Base-by-base conservation (phyloP, 139 green algal species). In the Chlorella ohadii region DNA sequence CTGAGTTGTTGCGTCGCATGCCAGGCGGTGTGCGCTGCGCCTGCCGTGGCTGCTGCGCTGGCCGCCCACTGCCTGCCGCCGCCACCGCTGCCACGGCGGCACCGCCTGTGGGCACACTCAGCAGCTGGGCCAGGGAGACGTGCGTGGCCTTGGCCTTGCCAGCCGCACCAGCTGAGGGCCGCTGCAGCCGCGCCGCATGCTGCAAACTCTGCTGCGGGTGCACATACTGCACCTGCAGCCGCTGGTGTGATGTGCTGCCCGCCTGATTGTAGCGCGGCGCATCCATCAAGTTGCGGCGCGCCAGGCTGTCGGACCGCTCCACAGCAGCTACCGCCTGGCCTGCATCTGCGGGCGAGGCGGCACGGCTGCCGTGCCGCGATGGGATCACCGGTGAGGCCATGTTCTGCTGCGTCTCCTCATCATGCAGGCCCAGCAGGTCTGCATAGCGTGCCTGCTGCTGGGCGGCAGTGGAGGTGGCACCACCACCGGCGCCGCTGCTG, bases 311-410 rank as follows among this genome's bases (percentile, higher is more conserved):
- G 51, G 51, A 4, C 51, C 51, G 51, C 51, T 59, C 51, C 15
- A 22, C 63, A 6, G n/a, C 19, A 22, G 27, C 66, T 16, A 16
- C 16, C 28, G 22, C 19, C 66, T 47, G 66, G 22, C 68, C 36
- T 55, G 36, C 22, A 23, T 19, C 56, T 9, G 76, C 59, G 2
- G 57, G 76, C 27, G 76, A 41, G 57, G 20, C 59, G 16, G 34
- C 57, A 12, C 31, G 16, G 59, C 76, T 82, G 59, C 31, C 36
- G 3, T 63, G 34, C 25, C 55, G 75, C 3, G 31, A 57, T 33
- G 76, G 76, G 38, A 82, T 59, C 76, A 82, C 76, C 27, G 76
- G 76, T 3, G 76, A 82, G 17, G 76, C 76, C 76, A 82, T 82
- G 76, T 82, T 82, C 33, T 51, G 41, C n/a, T 56, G 57, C 38